These are phyloP conservation scores for Asterella californica DNA, from an alignment of 225 moss, liverwort and hornwort species.

Conservation along the genomic window DNA sequence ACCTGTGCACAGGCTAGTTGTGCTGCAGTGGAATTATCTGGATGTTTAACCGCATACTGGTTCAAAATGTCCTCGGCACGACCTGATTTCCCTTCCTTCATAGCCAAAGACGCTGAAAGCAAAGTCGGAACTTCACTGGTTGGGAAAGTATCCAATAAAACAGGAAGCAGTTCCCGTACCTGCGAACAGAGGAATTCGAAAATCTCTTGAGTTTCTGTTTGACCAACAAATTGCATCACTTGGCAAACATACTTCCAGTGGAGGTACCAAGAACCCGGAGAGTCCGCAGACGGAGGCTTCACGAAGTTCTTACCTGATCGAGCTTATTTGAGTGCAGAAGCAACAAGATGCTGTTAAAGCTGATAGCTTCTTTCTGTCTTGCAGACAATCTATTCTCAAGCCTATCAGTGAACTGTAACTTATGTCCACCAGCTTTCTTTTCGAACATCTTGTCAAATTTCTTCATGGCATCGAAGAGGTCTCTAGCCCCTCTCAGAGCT, in stretches of 20 bases:
- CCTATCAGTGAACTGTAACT: slow-evolving; percentile 74
- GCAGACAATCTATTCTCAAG: slow-evolving; percentile 71
- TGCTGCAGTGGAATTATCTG: slow-evolving; percentile 52
- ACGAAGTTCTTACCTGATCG: slow-evolving; percentile 51
- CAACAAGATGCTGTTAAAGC: slow-evolving; percentile 79
- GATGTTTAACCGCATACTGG: slow-evolving; percentile 65
- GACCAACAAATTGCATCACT: not conserved
- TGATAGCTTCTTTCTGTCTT: slow-evolving; percentile 81
- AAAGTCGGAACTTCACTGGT: slow-evolving; percentile 63
- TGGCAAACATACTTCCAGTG: not conserved
- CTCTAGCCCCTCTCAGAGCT: slow-evolving; percentile 78
- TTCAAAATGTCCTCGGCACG: slow-evolving; percentile 76
- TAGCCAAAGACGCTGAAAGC: slow-evolving; percentile 60
- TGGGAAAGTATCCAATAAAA: slow-evolving; percentile 65
- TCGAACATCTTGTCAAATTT: slow-evolving; percentile 93
- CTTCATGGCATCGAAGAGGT: slow-evolving; percentile 88
- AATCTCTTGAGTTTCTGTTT: no score
- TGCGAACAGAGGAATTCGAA: slow-evolving; percentile 11
- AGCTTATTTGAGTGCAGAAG: slow-evolving; percentile 86
- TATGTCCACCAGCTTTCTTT: slow-evolving; percentile 72
- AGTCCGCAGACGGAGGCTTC: not conserved
- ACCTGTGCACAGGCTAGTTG: slow-evolving; percentile 82
- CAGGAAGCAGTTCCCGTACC: slow-evolving; percentile 72
- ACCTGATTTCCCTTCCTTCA: slow-evolving; percentile 77
- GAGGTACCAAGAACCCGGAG: not conserved